phyloP scores from a whole-genome alignment of 176 grass and related monocot genomes.

The Lolium perenne region DNA sequence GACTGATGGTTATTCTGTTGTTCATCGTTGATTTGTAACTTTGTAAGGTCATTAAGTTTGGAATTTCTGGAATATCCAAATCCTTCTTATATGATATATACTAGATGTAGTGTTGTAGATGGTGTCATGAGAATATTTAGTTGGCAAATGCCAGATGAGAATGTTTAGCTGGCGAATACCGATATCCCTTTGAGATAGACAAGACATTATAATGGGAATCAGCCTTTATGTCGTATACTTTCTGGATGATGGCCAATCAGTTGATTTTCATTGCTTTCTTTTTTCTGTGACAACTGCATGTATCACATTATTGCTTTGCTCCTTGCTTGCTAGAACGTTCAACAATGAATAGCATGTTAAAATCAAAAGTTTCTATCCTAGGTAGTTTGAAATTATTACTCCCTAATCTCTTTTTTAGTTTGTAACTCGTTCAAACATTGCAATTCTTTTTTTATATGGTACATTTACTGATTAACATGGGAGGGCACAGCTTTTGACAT shows the following conservation, averaged over 20 bases:
- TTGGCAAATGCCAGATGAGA: slow-evolving; percentile 23
- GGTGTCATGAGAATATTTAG: slow-evolving; percentile 42
- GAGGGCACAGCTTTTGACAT: not conserved
- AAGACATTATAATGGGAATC: slow-evolving; percentile 38
- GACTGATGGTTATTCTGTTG: slow-evolving; percentile 41
- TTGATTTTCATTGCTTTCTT: not conserved
- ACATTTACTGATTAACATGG: not conserved
- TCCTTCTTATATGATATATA: slow-evolving; percentile 26
- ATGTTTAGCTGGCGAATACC: slow-evolving; percentile 36
- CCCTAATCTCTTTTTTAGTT: not conserved
- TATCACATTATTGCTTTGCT: not conserved
- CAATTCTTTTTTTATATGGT: not conserved
- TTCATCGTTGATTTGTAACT: slow-evolving; percentile 40
- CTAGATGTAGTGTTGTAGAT: slow-evolving; percentile 47
- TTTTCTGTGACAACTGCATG: not conserved
- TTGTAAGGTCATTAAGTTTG: slow-evolving; percentile 40
- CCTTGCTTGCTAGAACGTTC: slow-evolving; percentile 8
- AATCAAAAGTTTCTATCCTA: not conserved
- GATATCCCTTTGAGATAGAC: slow-evolving; percentile 9
- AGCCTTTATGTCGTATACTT: slow-evolving; percentile 1
- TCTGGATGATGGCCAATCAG: not conserved
- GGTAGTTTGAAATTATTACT: slow-evolving; percentile 11
- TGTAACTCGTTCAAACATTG: not conserved
- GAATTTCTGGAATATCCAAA: slow-evolving; percentile 37
- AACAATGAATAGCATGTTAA: not conserved